Base-by-base conservation (phyloP, 176 grass and related monocot genomes). In the Carex scoparia region DNA sequence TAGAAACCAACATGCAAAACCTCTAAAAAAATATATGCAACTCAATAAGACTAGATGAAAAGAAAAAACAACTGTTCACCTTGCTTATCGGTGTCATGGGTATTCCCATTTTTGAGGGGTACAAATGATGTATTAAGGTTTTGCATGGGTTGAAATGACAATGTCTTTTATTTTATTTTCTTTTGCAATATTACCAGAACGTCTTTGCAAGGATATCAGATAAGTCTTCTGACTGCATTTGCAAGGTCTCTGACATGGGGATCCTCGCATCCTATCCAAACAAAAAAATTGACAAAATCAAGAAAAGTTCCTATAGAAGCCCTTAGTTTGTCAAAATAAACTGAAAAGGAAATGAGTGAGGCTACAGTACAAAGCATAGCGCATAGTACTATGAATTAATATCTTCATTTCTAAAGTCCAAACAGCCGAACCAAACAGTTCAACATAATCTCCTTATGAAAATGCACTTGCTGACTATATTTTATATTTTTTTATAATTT, bases 221-320 rank as follows among this genome's bases (percentile, higher is more conserved):
- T 61, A 28, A 82, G 63, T 27, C 61, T 83, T 61, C 90, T 90
- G 42, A 94, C 91, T 67, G 75, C 87, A 85, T 86, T 88, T 4
- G 87, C 91, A 69, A 98, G 84, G 79, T 95, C 93, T 38, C 80
- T 84, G 53, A 98, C 93, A 87, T 98, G 93, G 18, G 84, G 54
- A 44, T 98, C 96, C 40, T 81, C 87, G 63, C 89, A 92, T 74
- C 95, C 95, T 98, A 84, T 85, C 55, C 61, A 84, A 86, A 31
- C 11, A 53, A 0, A 76, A 76, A 76, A 14, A 15, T 31, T 55
- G 0, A 76, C 14, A 10, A 30, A 30, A 76, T 54, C 2, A 55
- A 55, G 27, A 55, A 23, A 54, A 53, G 0, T 76, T 55, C 12
- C 18, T 19, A 55, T 10, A 30, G 19, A 75, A 49, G 42, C 44